These are phyloP conservation scores for Yamadazyma triangularis DNA, from an alignment of 1,139 yeast species.

Conservation along the genomic window DNA sequence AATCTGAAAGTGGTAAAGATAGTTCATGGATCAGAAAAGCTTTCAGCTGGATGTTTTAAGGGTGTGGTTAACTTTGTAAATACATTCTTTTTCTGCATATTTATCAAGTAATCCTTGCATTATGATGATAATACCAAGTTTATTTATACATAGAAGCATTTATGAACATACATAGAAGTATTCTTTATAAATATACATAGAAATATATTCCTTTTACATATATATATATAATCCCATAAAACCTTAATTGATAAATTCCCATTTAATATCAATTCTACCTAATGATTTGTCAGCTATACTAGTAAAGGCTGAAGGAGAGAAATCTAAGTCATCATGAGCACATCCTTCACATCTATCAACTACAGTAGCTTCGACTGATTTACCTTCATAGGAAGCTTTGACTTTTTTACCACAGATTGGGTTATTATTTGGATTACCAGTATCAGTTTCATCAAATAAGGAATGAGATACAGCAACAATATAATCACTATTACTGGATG, in stretches of 20 bases:
- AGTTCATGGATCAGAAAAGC: slow-evolving; percentile 3
- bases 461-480: slow-evolving; percentile 42
- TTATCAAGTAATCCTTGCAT: too few species aligned
- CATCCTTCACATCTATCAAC: slow-evolving; percentile 43
- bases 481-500: slow-evolving; percentile 42
- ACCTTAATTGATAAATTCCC: slow-evolving; percentile 21
- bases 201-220: neutral
- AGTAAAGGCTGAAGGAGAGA: slow-evolving; percentile 41
- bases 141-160: too few species aligned
- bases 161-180: too few species aligned
- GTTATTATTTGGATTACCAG: slow-evolving; percentile 39
- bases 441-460: slow-evolving; percentile 27
- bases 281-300: slow-evolving; percentile 33
- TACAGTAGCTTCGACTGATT: slow-evolving; percentile 40
- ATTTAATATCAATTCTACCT: slow-evolving; percentile 41
- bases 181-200: too few species aligned
- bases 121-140: too few species aligned
- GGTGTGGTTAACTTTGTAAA: neutral
- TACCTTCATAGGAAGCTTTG: slow-evolving; percentile 33
- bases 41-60: slow-evolving; percentile 11
- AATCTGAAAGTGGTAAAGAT: slow-evolving; percentile 9
- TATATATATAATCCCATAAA: neutral
- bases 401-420: slow-evolving; percentile 41
- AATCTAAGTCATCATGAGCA: slow-evolving; percentile 33
- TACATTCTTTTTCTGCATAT: too few species aligned